phyloP scores from a whole-genome alignment of 805 yeast genomes.

The Debaryomyces tyrocola region DNA sequence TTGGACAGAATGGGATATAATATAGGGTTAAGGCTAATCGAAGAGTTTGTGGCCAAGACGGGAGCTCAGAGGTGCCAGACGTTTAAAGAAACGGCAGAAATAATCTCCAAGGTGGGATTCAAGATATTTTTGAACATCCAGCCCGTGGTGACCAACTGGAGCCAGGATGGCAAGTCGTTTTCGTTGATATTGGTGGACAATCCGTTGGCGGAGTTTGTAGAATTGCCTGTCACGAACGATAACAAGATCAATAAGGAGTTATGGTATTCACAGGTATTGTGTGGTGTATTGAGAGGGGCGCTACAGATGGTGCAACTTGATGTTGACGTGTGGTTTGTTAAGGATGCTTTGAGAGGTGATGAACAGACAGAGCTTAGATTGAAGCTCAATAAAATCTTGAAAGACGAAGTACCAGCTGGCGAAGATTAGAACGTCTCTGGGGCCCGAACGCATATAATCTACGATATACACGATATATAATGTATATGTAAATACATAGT shows the following conservation, averaged over 20 bases:
- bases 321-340: conserved; percentile 76
- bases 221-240: conserved; percentile 70
- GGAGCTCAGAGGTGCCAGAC: conserved; percentile 79
- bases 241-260: conserved; percentile 65
- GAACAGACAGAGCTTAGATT: conserved; percentile 77
- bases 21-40: conserved; percentile 87
- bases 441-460: too few species aligned
- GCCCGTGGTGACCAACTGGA: conserved; percentile 77
- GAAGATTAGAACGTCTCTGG: conserved; percentile 57
- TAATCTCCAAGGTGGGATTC: conserved; percentile 83
- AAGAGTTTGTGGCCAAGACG: conserved; percentile 87
- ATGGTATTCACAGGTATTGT: conserved; percentile 90
- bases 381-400: conserved; percentile 66
- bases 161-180: conserved; percentile 71
- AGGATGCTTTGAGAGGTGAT: conserved; percentile 83
- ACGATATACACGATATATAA: too few species aligned
- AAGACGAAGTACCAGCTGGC: conserved; percentile 96
- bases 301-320: conserved; percentile 95
- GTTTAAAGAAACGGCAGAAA: conserved; percentile 85
- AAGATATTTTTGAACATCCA: conserved; percentile 81
- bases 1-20: conserved; percentile 93
- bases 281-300: conserved; percentile 90
- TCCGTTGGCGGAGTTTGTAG: conserved; percentile 94
- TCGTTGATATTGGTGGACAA: conserved; percentile 75
- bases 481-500: too few species aligned